Conservation (phyloP, 2,329 filamentous ascomycete genomes). For the Onygena corvina region DNA sequence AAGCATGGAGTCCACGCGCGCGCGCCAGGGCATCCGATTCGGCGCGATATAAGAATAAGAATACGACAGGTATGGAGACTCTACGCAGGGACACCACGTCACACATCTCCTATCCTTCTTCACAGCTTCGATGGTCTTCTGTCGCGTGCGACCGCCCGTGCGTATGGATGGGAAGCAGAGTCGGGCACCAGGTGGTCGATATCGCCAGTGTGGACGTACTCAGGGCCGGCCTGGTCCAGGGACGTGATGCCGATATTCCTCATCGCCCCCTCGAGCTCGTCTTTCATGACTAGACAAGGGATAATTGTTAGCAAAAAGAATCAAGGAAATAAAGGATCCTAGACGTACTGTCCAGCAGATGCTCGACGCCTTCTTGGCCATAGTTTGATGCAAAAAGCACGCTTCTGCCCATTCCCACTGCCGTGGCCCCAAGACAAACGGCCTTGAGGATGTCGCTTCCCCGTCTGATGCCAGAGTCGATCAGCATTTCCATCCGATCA, state of each 20-base stretch:
- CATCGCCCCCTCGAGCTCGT: constrained; percentile 41
- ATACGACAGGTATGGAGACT: not conserved
- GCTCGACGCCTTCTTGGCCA: constrained; percentile 44
- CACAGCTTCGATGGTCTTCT: constrained; percentile 23
- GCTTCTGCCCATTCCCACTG: constrained; percentile 44
- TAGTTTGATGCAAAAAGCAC: constrained; percentile 44
- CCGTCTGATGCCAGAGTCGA: constrained; percentile 44
- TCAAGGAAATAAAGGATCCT: not conserved
- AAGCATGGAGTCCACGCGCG: no score
- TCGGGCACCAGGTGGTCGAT: constrained; percentile 40
- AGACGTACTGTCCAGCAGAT: constrained; percentile 44
- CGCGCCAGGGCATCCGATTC: no score
- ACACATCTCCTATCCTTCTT: constrained; percentile 8
- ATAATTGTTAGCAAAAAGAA: not conserved
- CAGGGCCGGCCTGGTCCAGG: constrained; percentile 33
- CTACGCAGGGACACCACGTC: not conserved
- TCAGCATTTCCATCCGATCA: constrained; percentile 40
- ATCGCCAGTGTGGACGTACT: constrained; percentile 38
- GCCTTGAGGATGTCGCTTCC: constrained; percentile 46
- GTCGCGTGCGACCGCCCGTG: constrained; percentile 25
- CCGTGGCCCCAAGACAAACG: constrained; percentile 42
- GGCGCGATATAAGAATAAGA: not conserved
- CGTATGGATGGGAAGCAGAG: constrained; percentile 33
- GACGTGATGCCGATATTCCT: constrained; percentile 37
- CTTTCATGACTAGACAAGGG: constrained; percentile 29